Conservation (phyloP, 345 rosid species). For the Excoecaria agallocha region DNA sequence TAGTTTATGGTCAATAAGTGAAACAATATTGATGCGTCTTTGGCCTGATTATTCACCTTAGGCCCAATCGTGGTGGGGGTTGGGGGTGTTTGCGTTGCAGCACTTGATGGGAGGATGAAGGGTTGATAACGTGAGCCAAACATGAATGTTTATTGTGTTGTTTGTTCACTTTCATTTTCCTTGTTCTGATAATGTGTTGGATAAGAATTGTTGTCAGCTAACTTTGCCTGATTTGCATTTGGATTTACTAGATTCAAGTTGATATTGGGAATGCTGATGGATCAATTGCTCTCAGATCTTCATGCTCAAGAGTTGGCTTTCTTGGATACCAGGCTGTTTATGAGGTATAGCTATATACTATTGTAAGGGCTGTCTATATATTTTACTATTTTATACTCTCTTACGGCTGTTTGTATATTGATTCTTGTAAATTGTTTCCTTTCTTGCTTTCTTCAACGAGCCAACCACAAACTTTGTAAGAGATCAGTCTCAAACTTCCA, state of each 20-base stretch:
- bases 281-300: constrained; percentile 63
- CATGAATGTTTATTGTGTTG: neutral
- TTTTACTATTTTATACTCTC: neutral
- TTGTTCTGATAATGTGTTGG: neutral
- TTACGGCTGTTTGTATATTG: too few species aligned
- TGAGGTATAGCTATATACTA: constrained; percentile 47
- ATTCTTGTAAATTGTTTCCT: neutral
- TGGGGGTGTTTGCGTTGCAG: neutral
- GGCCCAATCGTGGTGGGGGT: neutral
- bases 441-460: neutral
- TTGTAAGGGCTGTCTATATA: neutral
- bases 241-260: constrained; percentile 62
- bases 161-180: neutral
- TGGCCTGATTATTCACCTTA: neutral
- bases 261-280: constrained; percentile 55
- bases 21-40: neutral
- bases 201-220: constrained; percentile 6
- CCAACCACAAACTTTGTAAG: neutral
- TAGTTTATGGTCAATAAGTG: neutral
- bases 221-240: constrained; percentile 12
- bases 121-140: neutral
- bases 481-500: constrained; percentile 3
- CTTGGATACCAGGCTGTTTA: constrained; percentile 84
- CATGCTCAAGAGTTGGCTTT: constrained; percentile 66
- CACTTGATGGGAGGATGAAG: neutral